Base-by-base conservation (phyloP, 148 eudicot genomes). In the Cornus kousa region DNA sequence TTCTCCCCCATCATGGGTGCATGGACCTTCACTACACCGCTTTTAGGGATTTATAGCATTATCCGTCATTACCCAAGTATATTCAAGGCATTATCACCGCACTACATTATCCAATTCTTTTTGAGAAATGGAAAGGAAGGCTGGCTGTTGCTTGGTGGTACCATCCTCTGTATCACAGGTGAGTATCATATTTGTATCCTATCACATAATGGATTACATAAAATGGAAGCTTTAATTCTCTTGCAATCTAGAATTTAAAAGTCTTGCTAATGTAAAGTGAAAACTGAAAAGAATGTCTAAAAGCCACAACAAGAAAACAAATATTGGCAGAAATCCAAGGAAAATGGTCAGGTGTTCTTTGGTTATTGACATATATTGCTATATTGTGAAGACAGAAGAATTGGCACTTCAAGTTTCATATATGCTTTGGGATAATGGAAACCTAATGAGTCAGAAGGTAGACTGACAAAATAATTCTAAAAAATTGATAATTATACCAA, bases 161-260 rank as follows among this genome's bases (percentile, higher is more conserved):
- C 85, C 28, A 75, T 90, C 67, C 91, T 90, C 50, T 88, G 93
- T 65, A 90, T 90, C 57, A 90, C 93, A 76, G 93, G 93, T 90
- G 74, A 83, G 76, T 32, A 11, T 70, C 20, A 9, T 37, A 24
- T 66, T 9, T n/a, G 39, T 22, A 64, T 37, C 59, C 33, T 24
- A 72, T 12, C 5, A 72, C n/a, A 23, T 79, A 64, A 32, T 46
- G 39, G 67, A 8, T 55, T 31, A 28, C 20, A 12, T 31, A 12
- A 28, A 28, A 57, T 55, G 76, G 24, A 9, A 8, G 23, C 22
- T 32, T 73, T n/a, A 23, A 53, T 59, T n/a, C 37, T 8, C 3
- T 46, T 48, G 28, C n/a, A 22, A 12, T 24, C 55, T 73, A 67
- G 55, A 14, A 32, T 8, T 9, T 20, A 77, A 46, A 4, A 77